Evolutionary conservation across 2,329 filamentous ascomycete species (phyloP).

Genomic region (Beauveria sp.): DNA sequence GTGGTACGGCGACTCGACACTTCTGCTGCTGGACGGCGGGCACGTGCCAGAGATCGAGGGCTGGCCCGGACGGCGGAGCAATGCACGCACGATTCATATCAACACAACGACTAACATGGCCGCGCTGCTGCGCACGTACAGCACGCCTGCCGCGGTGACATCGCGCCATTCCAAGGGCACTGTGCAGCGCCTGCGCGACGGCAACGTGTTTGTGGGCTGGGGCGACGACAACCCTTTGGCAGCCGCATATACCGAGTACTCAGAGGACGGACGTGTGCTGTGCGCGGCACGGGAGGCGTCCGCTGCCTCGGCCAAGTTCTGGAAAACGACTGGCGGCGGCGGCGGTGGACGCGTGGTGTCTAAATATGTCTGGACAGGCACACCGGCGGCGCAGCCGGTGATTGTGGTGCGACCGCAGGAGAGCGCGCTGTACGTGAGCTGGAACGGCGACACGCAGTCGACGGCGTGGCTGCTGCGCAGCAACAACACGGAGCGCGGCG

Average conservation of each 20-base stretch:
- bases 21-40: constrained; percentile 34
- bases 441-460: constrained; percentile 45
- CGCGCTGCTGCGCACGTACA: constrained; percentile 36
- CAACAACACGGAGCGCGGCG: constrained; percentile 2
- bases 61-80: constrained; percentile 18
- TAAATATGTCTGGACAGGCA: constrained; percentile 42
- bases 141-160: constrained; percentile 38
- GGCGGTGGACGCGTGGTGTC: constrained; percentile 37
- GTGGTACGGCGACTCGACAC: constrained; percentile 36
- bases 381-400: constrained; percentile 27
- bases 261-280: constrained; percentile 35
- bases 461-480: constrained; percentile 34
- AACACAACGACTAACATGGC: constrained; percentile 37
- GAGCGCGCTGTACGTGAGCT: constrained; percentile 39
- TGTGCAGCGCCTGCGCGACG: constrained; percentile 43
- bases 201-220: constrained; percentile 48
- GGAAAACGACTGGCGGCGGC: neutral
- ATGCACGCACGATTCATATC: constrained; percentile 37
- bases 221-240: constrained; percentile 28
- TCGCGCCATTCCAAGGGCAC: constrained; percentile 36
- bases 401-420: constrained; percentile 18
- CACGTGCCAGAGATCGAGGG: constrained; percentile 13
- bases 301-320: neutral
- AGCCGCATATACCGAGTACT: constrained; percentile 37
- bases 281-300: constrained; percentile 29